These are phyloP conservation scores for peach (Prunus persica) DNA, from an alignment of 306 rosid species.

Conservation along the genomic window Prunus_persica_NCBIv2 NC_034014.1:27556001-27556500, in stretches of 20 bases:
- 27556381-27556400: background rate
- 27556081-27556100: constrained; percentile 60
- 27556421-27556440: background rate
- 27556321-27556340: constrained; percentile 34
- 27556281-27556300: constrained; percentile 58
- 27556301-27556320: constrained; percentile 54
- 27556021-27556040: constrained; percentile 83
- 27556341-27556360: background rate
- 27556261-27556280: constrained; percentile 60
- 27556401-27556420: background rate
- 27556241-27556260: constrained; percentile 77
- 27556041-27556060: constrained; percentile 92
- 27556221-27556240: constrained; percentile 80
- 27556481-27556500: background rate
- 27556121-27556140: constrained; percentile 68
- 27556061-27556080: constrained; percentile 79
- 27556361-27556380: background rate
- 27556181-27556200: constrained; percentile 58
- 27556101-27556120: constrained; percentile 55
- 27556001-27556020: constrained; percentile 76
- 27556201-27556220: constrained; percentile 90
- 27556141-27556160: constrained; percentile 82
- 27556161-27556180: constrained; percentile 63
- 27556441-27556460: background rate
- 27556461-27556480: background rate